Evolutionary conservation across 805 yeast genomes (phyloP), one percentile per base, ranked within the genome.

Genomic region (Candida cerambycidarum): DNA sequence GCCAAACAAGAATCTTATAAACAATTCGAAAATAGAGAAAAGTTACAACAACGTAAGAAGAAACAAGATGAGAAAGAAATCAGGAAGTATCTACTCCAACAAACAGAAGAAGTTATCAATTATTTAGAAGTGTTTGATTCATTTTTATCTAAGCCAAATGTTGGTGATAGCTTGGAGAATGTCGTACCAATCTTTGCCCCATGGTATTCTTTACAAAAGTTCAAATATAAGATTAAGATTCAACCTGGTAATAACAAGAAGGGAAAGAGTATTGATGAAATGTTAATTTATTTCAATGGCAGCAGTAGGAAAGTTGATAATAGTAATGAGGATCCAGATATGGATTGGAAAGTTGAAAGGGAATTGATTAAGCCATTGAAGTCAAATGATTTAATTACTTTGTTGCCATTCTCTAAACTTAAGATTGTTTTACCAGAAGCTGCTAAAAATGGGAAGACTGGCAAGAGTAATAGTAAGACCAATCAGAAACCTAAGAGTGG

Each of bases 181-280:
- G 80, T 85, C 5, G 76, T 92, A 10, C 95, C 97, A 0, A 81
- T 88, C 14, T 92, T 89, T 72, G 97, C 93, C 0, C 99, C 99
- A 2, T 93, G 97, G 96, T 63, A 78, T 10, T 75, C 97, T 0
- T 61, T 93, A 49, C 74, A 69, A 45, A 85, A 85, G 58, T 79
- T 75, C 61, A 82, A 85, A 55, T 89, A 86, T 64, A 89, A 89
- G 59, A 83, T 87, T 27, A 92, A 92, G 59, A 64, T 92, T 23
- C 86, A 82, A 51, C 90, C 96, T 0, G 87, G 87, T 2, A 70
- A 76, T 21, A 81, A 82, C 19, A 93, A 93, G 60, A 90, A 92
- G 58, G 96, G 97, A 2, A 93, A 93, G 57, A 82, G 93, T 1
- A 69, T 88, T 27, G 73, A 75, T 43, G 97, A 89, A 46, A 73